Percentiles rank a stretch among this genome's conserved stretches.
phyloP scores from a whole-genome alignment of 129 eudicot species.

The Flaveria linearis region DNA sequence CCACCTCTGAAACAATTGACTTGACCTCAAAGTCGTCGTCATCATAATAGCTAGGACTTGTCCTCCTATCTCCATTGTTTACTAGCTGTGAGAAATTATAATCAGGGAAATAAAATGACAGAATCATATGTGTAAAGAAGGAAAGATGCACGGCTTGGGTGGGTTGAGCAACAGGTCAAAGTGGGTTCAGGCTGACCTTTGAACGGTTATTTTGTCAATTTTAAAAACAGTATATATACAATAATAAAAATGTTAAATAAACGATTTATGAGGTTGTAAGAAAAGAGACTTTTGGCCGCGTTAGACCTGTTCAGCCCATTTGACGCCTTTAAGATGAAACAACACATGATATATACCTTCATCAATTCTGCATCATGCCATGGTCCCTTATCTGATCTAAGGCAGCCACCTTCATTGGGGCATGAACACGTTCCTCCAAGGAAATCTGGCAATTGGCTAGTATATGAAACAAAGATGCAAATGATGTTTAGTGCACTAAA shows the following conservation, averaged over 20 bases:
- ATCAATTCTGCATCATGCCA: conserved; percentile 87
- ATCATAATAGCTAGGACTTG: not conserved
- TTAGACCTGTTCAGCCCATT: conserved; percentile 34
- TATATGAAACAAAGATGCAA: not conserved
- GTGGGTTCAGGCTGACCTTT: not conserved
- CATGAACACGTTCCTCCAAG: conserved; percentile 90
- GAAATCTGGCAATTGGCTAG: conserved; percentile 92
- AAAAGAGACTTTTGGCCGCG: not conserved
- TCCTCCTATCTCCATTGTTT: not conserved
- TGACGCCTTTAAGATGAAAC: not conserved
- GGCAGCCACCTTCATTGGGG: conserved; percentile 81
- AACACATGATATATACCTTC: conserved; percentile 53
- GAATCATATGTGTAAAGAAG: not conserved
- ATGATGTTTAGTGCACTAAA: not conserved
- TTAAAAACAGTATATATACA: not conserved
- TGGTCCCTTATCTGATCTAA: conserved; percentile 86
- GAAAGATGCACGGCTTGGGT: not conserved
- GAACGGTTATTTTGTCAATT: not conserved
- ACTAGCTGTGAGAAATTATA: not conserved
- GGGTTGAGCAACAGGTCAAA: not conserved
- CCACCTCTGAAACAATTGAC: conserved; percentile 10
- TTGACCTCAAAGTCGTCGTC: not conserved
- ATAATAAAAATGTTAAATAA: not conserved
- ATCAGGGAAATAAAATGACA: not conserved
- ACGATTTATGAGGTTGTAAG: not conserved